phyloP scores from a whole-genome alignment of 768 basidiomycete species.

The Melanogaster broomeanus region DNA sequence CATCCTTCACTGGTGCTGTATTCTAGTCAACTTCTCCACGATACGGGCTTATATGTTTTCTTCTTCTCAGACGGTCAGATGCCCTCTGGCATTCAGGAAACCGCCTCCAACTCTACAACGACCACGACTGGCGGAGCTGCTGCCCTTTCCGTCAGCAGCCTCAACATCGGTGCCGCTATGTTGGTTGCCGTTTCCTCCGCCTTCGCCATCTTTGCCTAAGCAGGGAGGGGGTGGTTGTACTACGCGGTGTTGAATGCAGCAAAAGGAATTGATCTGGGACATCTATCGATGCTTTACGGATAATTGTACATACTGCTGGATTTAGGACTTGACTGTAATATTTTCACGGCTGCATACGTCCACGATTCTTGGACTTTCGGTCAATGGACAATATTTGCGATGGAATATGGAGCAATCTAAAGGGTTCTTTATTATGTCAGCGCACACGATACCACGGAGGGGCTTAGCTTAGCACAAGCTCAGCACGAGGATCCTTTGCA shows the following conservation, averaged over 20 bases:
- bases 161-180: conserved; percentile 28
- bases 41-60: background rate
- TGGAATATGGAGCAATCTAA: too few relatives aligned
- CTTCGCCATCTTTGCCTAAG: conserved; percentile 38
- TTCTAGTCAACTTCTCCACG: background rate
- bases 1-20: conserved; percentile 53
- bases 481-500: too few relatives aligned
- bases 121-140: conserved; percentile 18
- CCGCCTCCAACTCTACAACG: conserved; percentile 23
- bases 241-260: too few relatives aligned
- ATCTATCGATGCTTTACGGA: background rate
- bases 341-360: conserved; percentile 1
- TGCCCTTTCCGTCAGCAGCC: conserved; percentile 19
- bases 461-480: too few relatives aligned
- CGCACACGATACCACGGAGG: background rate
- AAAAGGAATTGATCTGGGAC: background rate
- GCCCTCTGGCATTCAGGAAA: conserved; percentile 26
- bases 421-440: conserved; percentile 34
- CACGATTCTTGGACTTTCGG: background rate
- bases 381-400: background rate
- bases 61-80: conserved; percentile 30
- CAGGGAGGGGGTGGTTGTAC: background rate
- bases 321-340: background rate
- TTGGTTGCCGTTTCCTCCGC: conserved; percentile 35
- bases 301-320: background rate